Conservation (phyloP, 1,284 basidiomycete species). For the Neonothopanus nambi region DNA sequence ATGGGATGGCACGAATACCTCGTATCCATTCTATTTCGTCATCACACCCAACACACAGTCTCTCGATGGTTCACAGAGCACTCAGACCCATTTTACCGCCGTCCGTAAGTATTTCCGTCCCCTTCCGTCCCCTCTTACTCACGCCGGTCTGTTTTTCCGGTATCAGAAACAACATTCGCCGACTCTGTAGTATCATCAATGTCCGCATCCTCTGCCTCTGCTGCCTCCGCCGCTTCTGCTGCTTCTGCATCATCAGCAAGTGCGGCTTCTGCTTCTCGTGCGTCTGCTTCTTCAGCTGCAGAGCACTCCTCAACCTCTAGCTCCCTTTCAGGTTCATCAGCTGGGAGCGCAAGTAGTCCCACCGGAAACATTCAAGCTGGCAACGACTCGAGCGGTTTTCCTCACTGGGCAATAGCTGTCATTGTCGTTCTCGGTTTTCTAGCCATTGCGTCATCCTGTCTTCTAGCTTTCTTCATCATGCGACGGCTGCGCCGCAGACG, state of each 20-base stretch:
- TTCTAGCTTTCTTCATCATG: slow-evolving; percentile 70
- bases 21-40: slow-evolving; percentile 74
- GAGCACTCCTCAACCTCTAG: slow-evolving; percentile 38
- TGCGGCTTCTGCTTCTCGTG: slow-evolving; percentile 28
- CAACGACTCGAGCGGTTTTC: slow-evolving; percentile 48
- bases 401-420: slow-evolving; percentile 87
- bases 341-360: slow-evolving; percentile 23
- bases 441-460: slow-evolving; percentile 66
- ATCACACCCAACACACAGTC: slow-evolving; percentile 54
- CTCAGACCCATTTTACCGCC: slow-evolving; percentile 72
- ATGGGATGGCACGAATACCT: slow-evolving; percentile 53
- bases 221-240: too few species aligned
- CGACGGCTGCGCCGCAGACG: slow-evolving; percentile 60
- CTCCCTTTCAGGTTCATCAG: slow-evolving; percentile 27
- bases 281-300: slow-evolving; percentile 33
- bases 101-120: slow-evolving; percentile 60
- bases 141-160: slow-evolving; percentile 5
- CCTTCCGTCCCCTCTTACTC: background rate
- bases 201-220: slow-evolving; percentile 42
- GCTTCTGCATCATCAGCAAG: slow-evolving; percentile 39
- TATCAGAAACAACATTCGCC: slow-evolving; percentile 68
- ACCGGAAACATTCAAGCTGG: slow-evolving; percentile 49
- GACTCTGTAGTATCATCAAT: slow-evolving; percentile 59
- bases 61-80: slow-evolving; percentile 54
- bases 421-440: slow-evolving; percentile 81